Base-by-base conservation (phyloP, 257 asterid genomes). In the Nicotiana tomentosiformis region DNA sequence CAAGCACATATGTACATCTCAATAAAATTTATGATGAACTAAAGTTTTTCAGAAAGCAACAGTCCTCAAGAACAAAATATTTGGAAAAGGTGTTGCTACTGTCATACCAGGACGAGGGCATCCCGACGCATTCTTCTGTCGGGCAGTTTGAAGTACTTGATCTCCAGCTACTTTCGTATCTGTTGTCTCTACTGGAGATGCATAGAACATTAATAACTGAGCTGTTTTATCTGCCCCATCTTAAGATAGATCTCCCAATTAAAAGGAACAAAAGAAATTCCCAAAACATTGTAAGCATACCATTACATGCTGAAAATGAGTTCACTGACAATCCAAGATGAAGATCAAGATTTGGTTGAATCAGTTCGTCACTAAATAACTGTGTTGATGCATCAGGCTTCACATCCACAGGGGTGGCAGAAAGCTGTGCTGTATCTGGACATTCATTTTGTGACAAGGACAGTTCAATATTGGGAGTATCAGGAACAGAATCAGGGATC, bases 91-190 rank as follows among this genome's bases (percentile, higher is more conserved):
- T 74, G 64, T 51, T 74, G 43, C 26, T 26, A 74, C 10, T 5
- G 61, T 81, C 70, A 78, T 91, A 95, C 97, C 97, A 86, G 88
- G 91, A 83, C 85, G 70, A 83, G 86, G 83, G 77, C 77, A 87
- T 77, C 87, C 87, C 51, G 84, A 39, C 61, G 78, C 79, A 66
- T 80, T 82, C 70, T 84, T 86, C 84, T 65, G 88, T 82, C 69
- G 91, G 81, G 80, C 80, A 39, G 67, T 82, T 81, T 83, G 90
- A 82, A 85, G 88, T 86, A 76, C 84, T 29, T 83, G 86, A 86
- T 86, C 87, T 61, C 82, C 93, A 84, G 84, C 87, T 15, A 23
- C 30, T 69, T 26, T 66, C 58, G 79, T 82, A 82, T 82, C 83
- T 83, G 87, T 87, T 87, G 69, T 18, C 77, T 84, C 91, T 51